A percentile compares a stretch with the other conserved stretches of the same genome.
Conservation (phyloP, 352 stramenopile species). For the Phytophthora syringae region DNA sequence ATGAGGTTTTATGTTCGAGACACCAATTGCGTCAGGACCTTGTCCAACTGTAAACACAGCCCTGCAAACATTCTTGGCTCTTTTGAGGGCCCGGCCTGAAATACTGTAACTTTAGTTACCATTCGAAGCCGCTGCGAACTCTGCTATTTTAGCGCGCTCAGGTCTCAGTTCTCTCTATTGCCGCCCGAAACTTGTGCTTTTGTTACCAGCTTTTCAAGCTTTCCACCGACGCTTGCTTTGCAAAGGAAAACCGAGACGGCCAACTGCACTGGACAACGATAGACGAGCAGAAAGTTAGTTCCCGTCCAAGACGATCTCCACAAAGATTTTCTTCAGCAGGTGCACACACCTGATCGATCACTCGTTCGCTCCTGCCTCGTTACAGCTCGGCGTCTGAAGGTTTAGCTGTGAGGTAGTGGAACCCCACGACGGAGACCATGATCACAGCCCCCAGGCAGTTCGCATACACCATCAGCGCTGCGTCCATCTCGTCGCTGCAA, state of each 20-base stretch:
- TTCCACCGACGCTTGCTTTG: background rate
- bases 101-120: too few relatives aligned
- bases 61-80: too few relatives aligned
- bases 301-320: background rate
- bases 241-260: background rate
- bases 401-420: conserved; percentile 89
- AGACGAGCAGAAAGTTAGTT: conserved; percentile 11
- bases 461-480: conserved; percentile 88
- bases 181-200: background rate
- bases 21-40: conserved; percentile 9
- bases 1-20: conserved; percentile 12
- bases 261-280: background rate
- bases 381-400: conserved; percentile 86
- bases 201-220: background rate
- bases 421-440: conserved; percentile 89
- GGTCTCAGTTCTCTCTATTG: background rate
- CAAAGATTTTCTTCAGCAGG: background rate
- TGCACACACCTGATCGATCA: conserved; percentile 11
- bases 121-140: too few relatives aligned
- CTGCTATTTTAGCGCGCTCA: too few relatives aligned
- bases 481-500: conserved; percentile 86
- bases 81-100: too few relatives aligned
- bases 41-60: too few relatives aligned
- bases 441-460: conserved; percentile 88
- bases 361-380: background rate